Evolutionary conservation across 805 yeast species (phyloP).

Genomic region (Sungouiozyma ichnusensis): DNA sequence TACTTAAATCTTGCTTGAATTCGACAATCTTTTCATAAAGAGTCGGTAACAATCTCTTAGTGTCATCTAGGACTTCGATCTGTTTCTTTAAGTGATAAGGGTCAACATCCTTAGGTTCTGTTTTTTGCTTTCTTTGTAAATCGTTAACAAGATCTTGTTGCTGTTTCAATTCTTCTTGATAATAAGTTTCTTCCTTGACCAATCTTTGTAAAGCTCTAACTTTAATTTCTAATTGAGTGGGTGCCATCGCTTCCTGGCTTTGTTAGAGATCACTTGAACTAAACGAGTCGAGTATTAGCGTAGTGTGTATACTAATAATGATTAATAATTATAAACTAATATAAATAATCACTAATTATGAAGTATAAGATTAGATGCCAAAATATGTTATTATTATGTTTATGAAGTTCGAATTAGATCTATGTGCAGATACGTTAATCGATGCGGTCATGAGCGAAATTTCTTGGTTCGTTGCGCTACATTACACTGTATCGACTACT

Average conservation of each 20-base stretch:
- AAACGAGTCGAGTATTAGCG: neutral
- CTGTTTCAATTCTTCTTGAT: constrained; percentile 47
- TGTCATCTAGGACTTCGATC: constrained; percentile 44
- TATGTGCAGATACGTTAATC: too few species aligned
- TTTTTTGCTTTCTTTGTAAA: constrained; percentile 34
- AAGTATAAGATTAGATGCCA: too few species aligned
- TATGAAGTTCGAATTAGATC: neutral
- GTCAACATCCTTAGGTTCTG: constrained; percentile 28
- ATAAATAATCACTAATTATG: too few species aligned
- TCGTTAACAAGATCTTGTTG: constrained; percentile 40
- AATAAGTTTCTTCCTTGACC: constrained; percentile 53
- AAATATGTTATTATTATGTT: too few species aligned
- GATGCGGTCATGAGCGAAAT: too few species aligned
- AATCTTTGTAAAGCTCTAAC: constrained; percentile 58
- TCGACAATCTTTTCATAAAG: constrained; percentile 34
- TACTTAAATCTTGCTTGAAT: constrained; percentile 31
- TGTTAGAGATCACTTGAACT: neutral
- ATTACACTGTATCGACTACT: constrained; percentile 10
- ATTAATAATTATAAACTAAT: too few species aligned
- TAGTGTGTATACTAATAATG: neutral
- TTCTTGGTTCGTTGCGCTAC: neutral
- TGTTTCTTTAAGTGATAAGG: constrained; percentile 55
- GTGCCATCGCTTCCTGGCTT: constrained; percentile 39
- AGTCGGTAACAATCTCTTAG: constrained; percentile 41
- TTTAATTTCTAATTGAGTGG: constrained; percentile 61